Evolutionary conservation across 345 rosid genomes (phyloP).

Genomic region (Syzygium oleosum): DNA sequence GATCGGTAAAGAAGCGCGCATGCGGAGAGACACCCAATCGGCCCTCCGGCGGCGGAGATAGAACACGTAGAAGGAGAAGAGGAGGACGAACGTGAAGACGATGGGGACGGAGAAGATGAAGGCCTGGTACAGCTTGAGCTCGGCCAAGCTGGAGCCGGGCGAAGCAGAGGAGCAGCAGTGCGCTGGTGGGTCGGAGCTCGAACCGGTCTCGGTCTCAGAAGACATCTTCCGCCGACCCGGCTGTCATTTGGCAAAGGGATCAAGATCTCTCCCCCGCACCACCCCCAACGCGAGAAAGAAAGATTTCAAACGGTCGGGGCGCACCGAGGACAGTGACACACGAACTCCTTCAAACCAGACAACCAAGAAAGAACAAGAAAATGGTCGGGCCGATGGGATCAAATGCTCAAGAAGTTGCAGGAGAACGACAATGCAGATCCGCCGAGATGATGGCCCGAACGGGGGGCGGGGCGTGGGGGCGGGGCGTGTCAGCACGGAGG

Average conservation of each 20-base stretch:
- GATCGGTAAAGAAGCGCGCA: constrained; percentile 27
- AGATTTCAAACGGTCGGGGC: background rate
- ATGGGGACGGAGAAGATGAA: constrained; percentile 75
- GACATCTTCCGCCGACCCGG: background rate
- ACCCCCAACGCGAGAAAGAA: background rate
- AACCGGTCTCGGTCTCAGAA: background rate
- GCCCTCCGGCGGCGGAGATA: constrained; percentile 66
- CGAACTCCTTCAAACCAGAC: background rate
- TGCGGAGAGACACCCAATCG: constrained; percentile 60
- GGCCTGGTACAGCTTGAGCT: constrained; percentile 69
- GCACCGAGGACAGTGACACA: background rate
- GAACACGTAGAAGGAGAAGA: constrained; percentile 69
- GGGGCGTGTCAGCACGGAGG: background rate
- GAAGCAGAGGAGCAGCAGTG: constrained; percentile 5
- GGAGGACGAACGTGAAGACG: constrained; percentile 66
- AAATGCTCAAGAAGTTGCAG: background rate
- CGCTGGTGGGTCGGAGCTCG: constrained; percentile 1
- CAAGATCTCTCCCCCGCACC: background rate
- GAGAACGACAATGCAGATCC: background rate
- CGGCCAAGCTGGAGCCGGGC: constrained; percentile 16
- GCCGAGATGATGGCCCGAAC: background rate
- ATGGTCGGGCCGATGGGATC: background rate
- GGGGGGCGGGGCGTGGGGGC: background rate
- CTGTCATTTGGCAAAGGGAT: background rate
- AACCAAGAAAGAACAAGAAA: background rate